Percentiles rank a stretch among this genome's conserved stretches.
Evolutionary conservation across 345 rosid genomes (phyloP).

Genomic region (Lumnitzera racemosa): DNA sequence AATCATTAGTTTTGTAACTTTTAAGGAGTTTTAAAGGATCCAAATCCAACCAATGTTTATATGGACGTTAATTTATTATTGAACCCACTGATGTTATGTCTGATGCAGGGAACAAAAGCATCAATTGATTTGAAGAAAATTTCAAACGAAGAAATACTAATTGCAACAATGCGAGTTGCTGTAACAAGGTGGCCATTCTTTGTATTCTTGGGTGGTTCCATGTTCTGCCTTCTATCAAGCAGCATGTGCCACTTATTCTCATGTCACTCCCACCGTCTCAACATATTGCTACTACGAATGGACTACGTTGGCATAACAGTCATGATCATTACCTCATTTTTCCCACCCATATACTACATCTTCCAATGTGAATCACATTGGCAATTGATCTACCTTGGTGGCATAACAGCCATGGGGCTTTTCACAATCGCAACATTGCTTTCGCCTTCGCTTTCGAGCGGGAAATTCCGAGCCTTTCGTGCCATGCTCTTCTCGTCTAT

Average conservation of each 20-base stretch:
- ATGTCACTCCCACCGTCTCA: slow-evolving; percentile 64
- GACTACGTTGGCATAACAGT: slow-evolving; percentile 68
- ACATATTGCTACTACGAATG: slow-evolving; percentile 46
- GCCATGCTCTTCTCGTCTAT: slow-evolving; percentile 67
- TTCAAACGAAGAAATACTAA: slow-evolving; percentile 5
- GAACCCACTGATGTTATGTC: too few species aligned
- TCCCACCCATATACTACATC: slow-evolving; percentile 81
- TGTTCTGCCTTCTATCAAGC: slow-evolving; percentile 81
- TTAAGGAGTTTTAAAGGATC: too few species aligned
- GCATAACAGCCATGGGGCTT: slow-evolving; percentile 64
- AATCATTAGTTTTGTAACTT: too few species aligned
- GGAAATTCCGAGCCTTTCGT: slow-evolving; percentile 50
- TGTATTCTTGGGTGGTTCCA: slow-evolving; percentile 69
- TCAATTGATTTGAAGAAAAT: slow-evolving; percentile 24
- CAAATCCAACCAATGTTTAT: too few species aligned
- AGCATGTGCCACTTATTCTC: slow-evolving; percentile 80
- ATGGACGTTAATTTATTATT: too few species aligned
- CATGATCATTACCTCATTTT: slow-evolving; percentile 93
- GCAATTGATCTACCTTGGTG: slow-evolving; percentile 68
- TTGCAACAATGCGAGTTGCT: background rate
- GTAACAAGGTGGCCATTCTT: slow-evolving; percentile 78
- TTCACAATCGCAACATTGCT: slow-evolving; percentile 66
- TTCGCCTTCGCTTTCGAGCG: slow-evolving; percentile 51
- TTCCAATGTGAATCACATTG: slow-evolving; percentile 76
- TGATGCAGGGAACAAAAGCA: slow-evolving; percentile 34